Base-by-base conservation (phyloP, 1,139 yeast genomes). In the Suhomyces taliae region DNA sequence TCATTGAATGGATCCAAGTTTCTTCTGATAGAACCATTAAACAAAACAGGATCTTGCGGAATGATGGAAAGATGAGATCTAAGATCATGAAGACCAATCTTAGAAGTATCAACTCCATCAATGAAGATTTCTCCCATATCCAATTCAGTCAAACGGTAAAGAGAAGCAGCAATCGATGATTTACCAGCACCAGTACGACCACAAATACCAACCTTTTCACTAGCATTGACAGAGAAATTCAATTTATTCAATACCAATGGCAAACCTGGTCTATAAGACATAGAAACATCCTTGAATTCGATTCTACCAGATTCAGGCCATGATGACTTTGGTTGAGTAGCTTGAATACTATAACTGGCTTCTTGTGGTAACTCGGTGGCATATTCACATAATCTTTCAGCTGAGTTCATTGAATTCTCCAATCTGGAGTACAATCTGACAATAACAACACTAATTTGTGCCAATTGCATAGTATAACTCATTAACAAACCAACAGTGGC, bases 121-220 rank as follows among this genome's bases (percentile, higher is more conserved):
- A 85, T 81, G 2, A 58, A 49, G 41, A 85, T 75, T 19, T 54
- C 53, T 8, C 91, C 91, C 2, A 60, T 52, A n/a, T 67, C 59
- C 36, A 83, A 62, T 56, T 85, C 90, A n/a, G 76, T 67, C 36
- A 86, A 65, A 44, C 93, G 73, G 63, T 78, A 86, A 45, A 86
- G 65, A 0, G 88, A 85, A 24, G 79, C 72, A 76, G 83, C 81
- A 36, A 86, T 81, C 2, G 89, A 80, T 15, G 86, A 79, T 62
- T 86, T 86, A 37, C 91, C 91, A 7, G 91, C 90, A 48, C 93
- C 93, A 1, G 91, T 86, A 54, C 91, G 77, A 15, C 93, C 93
- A 66, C 89, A 83, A 48, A 86, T 82, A 38, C 91, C 91, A 49
- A 85, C 73, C 60, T 83, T 85, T 60, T 83, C 83, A 12, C 80